phyloP scores from a whole-genome alignment of 805 yeast species.

The Hanseniaspora hatyaiensis region DNA sequence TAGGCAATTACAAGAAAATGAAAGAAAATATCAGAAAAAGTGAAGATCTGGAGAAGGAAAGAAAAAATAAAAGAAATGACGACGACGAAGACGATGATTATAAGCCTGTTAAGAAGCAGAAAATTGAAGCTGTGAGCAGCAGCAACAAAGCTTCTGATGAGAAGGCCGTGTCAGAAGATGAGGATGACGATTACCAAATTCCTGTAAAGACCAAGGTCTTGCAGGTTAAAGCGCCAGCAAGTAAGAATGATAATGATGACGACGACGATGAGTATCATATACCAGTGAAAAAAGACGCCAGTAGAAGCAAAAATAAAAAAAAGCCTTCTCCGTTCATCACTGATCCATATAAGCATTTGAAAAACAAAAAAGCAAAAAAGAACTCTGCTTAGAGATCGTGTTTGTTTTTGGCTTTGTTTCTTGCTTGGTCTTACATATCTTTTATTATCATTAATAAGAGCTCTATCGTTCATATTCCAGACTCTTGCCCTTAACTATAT shows the following conservation, averaged over 20 bases:
- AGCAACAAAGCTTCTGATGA: no score
- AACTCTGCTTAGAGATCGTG: neutral
- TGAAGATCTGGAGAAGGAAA: neutral
- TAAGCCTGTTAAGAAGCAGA: neutral
- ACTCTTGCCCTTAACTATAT: no score
- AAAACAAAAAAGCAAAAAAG: neutral
- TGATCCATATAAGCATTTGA: constrained; percentile 12
- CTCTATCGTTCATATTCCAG: no score
- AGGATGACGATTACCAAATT: constrained; percentile 10
- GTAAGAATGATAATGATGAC: no score
- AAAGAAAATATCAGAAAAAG: neutral
- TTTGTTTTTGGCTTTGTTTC: no score
- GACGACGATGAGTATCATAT: no score
- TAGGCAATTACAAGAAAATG: constrained; percentile 3
- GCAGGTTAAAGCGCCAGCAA: no score
- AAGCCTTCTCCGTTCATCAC: constrained; percentile 2
- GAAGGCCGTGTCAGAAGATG: no score
- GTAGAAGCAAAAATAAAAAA: neutral
- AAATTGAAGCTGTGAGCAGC: neutral
- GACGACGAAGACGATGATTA: constrained; percentile 14
- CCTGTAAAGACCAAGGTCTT: neutral
- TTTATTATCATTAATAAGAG: no score
- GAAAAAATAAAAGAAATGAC: neutral
- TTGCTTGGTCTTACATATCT: no score
- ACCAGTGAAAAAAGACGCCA: neutral